Evolutionary conservation across 345 rosid species (phyloP).

Genomic region (Euphorbia peplus): DNA sequence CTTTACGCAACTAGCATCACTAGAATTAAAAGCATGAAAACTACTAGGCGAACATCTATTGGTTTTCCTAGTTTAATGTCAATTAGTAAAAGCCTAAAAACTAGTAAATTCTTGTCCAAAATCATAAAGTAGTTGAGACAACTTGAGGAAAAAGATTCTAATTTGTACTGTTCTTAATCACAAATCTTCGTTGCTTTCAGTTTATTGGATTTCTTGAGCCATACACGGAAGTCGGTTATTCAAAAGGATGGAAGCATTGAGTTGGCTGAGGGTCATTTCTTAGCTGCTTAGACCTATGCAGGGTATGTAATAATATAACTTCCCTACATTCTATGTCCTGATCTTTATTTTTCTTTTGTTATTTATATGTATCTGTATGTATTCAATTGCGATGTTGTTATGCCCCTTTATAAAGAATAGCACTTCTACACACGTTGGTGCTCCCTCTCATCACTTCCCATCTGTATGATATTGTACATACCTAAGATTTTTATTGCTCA

Average conservation of each 20-base stretch:
- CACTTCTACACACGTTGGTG: neutral
- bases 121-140: neutral
- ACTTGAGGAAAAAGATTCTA: neutral
- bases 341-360: neutral
- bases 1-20: neutral
- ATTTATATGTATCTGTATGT: neutral
- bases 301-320: neutral
- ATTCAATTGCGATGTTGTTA: neutral
- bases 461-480: neutral
- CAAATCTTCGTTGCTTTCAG: conserved; percentile 34
- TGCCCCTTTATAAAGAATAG: neutral
- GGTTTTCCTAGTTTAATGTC: neutral
- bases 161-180: neutral
- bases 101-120: neutral
- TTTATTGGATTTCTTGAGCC: conserved; percentile 89
- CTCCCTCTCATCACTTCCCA: neutral
- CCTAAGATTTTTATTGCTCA: neutral
- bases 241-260: conserved; percentile 66
- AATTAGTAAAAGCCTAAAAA: neutral
- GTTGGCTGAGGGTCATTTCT: neutral
- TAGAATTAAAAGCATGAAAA: neutral
- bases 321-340: neutral
- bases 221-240: conserved; percentile 63
- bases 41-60: neutral
- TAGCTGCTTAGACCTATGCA: neutral